Evolutionary conservation across 495 filamentous ascomycete genomes (phyloP).

Genomic region (Podospora tetraspora): DNA sequence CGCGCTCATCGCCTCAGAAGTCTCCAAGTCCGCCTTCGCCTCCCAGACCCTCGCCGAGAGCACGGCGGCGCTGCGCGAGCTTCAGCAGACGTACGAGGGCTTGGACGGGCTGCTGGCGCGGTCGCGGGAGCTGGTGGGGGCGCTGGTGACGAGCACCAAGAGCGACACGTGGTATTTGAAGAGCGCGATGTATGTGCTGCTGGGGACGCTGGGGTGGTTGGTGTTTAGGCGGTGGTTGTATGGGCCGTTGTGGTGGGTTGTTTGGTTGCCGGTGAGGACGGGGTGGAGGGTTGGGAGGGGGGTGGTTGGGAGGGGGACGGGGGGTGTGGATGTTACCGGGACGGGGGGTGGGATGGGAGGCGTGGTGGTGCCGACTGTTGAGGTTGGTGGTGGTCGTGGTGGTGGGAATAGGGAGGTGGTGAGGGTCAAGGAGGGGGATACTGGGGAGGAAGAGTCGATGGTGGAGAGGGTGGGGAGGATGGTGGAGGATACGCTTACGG

Average conservation of each 20-base stretch:
- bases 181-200: constrained; percentile 75
- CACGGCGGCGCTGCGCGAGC: constrained; percentile 69
- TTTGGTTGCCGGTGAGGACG: constrained; percentile 74
- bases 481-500: constrained; percentile 37
- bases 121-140: constrained; percentile 68
- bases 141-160: constrained; percentile 79
- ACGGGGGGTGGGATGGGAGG: constrained; percentile 30
- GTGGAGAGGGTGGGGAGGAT: constrained; percentile 48
- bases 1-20: constrained; percentile 71
- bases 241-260: constrained; percentile 82
- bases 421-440: constrained; percentile 15
- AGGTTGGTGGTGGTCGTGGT: constrained; percentile 21
- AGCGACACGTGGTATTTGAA: constrained; percentile 96
- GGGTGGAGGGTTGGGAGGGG: constrained; percentile 42
- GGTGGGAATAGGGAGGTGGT: constrained; percentile 4
- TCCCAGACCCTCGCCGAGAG: constrained; percentile 78
- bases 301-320: constrained; percentile 36
- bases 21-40: constrained; percentile 80
- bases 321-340: constrained; percentile 21
- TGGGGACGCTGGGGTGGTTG: constrained; percentile 75
- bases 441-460: constrained; percentile 29
- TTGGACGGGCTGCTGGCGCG: constrained; percentile 70
- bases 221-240: constrained; percentile 78
- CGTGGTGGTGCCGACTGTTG: constrained; percentile 43
- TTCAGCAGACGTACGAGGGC: constrained; percentile 71